Conservation (phyloP, 805 yeast genomes). For the Lipomyces spencermartinsiae region DNA sequence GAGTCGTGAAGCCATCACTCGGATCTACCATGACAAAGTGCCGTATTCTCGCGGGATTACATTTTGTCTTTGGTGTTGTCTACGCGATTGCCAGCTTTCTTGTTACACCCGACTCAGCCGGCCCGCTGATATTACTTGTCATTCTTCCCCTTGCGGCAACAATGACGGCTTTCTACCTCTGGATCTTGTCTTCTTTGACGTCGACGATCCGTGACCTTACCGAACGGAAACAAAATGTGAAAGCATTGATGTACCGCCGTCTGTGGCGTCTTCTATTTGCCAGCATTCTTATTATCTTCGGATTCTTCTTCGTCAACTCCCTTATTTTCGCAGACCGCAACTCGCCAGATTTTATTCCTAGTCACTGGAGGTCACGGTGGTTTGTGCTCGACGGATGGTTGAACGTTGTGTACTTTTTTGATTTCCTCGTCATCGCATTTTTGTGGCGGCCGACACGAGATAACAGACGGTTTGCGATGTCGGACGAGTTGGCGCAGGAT, state of each 20-base stretch:
- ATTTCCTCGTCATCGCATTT: slow-evolving; percentile 82
- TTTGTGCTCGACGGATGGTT: slow-evolving; percentile 95
- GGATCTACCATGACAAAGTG: slow-evolving; percentile 79
- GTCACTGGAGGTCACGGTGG: slow-evolving; percentile 90
- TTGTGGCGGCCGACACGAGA: slow-evolving; percentile 98
- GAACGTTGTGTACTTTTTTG: slow-evolving; percentile 80
- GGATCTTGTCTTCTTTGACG: slow-evolving; percentile 74
- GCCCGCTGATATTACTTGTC: slow-evolving; percentile 60
- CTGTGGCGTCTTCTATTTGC: slow-evolving; percentile 75
- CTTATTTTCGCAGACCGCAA: slow-evolving; percentile 76
- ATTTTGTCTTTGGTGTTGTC: slow-evolving; percentile 60
- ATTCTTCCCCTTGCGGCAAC: slow-evolving; percentile 76
- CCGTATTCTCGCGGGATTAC: slow-evolving; percentile 62
- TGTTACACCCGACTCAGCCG: slow-evolving; percentile 54
- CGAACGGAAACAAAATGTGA: slow-evolving; percentile 89
- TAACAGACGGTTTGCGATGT: slow-evolving; percentile 91
- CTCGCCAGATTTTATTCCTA: slow-evolving; percentile 76
- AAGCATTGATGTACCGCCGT: slow-evolving; percentile 82
- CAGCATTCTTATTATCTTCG: slow-evolving; percentile 71
- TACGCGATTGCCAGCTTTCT: slow-evolving; percentile 62
- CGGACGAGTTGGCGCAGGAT: slow-evolving; percentile 84
- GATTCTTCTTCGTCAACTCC: slow-evolving; percentile 73
- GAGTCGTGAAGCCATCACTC: slow-evolving; percentile 83
- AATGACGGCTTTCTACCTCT: slow-evolving; percentile 72
- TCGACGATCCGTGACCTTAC: slow-evolving; percentile 74